Evolutionary conservation across 2,329 filamentous ascomycete species (phyloP), one percentile per base, ranked within the genome.

Genomic region (Claviceps quebecensis): DNA sequence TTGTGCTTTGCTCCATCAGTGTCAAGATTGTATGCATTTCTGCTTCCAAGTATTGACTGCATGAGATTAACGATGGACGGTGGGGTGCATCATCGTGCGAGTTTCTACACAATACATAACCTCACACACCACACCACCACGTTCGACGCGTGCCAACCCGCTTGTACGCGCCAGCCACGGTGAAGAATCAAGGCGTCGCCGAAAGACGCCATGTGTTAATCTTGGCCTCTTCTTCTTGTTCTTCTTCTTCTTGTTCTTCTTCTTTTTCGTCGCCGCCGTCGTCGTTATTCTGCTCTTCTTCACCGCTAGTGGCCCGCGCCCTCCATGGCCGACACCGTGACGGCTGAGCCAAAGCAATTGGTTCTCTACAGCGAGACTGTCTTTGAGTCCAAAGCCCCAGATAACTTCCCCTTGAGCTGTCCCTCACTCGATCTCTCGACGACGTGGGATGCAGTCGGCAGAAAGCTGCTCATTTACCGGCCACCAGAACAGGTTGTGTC

Each of bases 351-450:
- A 48, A 59, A 53, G 52, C 59, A 67, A 55, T 69, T 80, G 54
- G 57, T 69, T 56, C 69, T 76, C 45, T 65, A 77, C 56, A 77
- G 77, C 66, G 74, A 82, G 61, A 80, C 78, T 57, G 70, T 71
- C 56, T 73, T 84, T 54, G 72, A 76, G 48, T 68, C 74, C 45
- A 72, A 73, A 23, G 73, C 80, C 22, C 72, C 77, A 39, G 69
- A 73, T 38, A 70, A 73, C 46, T 76, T 84, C 48, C 73, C 91
- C 37, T 76, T 82, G 26, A 87, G 86, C 66, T 95, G 88, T 66
- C 87, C 90, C 16, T 84, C 83, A 8, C 86, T 95, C 71, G 87
- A 96, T 67, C 74, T 97, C 45, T 75, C 85, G n/a, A 83, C 84
- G 5, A 74, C 89, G 13, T 70, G 69, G 65, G 85, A 86, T 13